A percentile compares a stretch with the other conserved stretches of the same genome.
Evolutionary conservation across 257 asterid genomes (phyloP).

Genomic region (Coffea eugenioides): DNA sequence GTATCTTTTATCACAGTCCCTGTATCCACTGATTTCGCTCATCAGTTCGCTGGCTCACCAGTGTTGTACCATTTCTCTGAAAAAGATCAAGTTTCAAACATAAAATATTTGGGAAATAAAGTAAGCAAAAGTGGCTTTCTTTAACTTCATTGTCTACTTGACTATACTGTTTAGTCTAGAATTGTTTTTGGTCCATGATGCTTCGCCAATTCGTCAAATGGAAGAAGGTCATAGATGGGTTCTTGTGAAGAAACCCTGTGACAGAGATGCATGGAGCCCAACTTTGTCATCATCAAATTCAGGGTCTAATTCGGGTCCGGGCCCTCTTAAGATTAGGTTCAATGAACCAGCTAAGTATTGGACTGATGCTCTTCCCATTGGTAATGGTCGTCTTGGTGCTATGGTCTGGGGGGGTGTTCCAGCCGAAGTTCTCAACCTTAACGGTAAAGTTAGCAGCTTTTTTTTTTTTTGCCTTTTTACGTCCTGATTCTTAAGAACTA

Average conservation of each 20-base stretch:
- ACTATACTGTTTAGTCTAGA: not conserved
- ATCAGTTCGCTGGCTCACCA: not conserved
- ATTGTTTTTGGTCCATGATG: not conserved
- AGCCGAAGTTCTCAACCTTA: slow-evolving; percentile 70
- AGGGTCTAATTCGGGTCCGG: slow-evolving; percentile 10
- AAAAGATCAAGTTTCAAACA: slow-evolving; percentile 1
- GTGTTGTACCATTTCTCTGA: not conserved
- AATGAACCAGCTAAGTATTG: slow-evolving; percentile 55
- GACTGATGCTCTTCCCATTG: slow-evolving; percentile 90
- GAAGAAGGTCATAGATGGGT: slow-evolving; percentile 29
- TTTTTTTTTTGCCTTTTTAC: not conserved
- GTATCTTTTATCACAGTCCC: slow-evolving; percentile 2
- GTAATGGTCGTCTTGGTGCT: slow-evolving; percentile 87
- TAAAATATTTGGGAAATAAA: not conserved
- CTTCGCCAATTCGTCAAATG: slow-evolving; percentile 12
- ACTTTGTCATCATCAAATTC: slow-evolving; percentile 26
- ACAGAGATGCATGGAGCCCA: slow-evolving; percentile 60
- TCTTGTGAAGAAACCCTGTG: slow-evolving; percentile 26
- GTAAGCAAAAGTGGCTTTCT: not conserved
- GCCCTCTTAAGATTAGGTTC: slow-evolving; percentile 57
- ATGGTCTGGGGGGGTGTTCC: slow-evolving; percentile 77
- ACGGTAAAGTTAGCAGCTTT: slow-evolving; percentile 35
- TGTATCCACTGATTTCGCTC: not conserved
- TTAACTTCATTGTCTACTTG: not conserved
- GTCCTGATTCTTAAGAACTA: not conserved